Evolutionary conservation across 495 filamentous ascomycete genomes (phyloP).

Genomic region (Hyaloscypha finlandica): DNA sequence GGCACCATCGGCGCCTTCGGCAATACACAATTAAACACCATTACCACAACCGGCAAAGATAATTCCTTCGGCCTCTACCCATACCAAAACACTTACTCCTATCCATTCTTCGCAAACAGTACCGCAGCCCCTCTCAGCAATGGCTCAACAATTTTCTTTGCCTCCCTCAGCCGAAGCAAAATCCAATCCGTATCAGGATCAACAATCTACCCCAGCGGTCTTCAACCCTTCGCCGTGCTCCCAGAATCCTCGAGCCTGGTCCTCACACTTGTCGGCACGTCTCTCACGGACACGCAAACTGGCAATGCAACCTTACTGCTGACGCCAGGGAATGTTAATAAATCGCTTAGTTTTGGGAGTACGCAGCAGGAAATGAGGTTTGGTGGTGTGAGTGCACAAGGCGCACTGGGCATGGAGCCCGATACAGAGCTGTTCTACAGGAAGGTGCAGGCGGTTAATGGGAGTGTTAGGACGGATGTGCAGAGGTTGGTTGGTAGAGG

Average conservation of each 20-base stretch:
- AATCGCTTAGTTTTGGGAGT: conserved; percentile 8
- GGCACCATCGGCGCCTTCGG: conserved; percentile 58
- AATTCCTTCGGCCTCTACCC: conserved; percentile 39
- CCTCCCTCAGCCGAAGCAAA: conserved; percentile 60
- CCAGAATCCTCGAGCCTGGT: conserved; percentile 29
- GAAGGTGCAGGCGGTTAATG: conserved; percentile 53
- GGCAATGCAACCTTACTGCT: conserved; percentile 51
- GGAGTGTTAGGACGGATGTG: conserved; percentile 41
- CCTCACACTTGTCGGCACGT: conserved; percentile 39
- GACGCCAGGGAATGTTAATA: conserved; percentile 20
- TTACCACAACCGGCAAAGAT: conserved; percentile 60
- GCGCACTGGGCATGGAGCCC: conserved; percentile 23
- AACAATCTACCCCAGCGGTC: conserved; percentile 59
- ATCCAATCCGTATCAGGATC: conserved; percentile 50
- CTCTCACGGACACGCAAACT: conserved; percentile 51
- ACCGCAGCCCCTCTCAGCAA: conserved; percentile 44
- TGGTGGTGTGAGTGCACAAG: conserved; percentile 13
- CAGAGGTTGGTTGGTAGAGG: conserved; percentile 23
- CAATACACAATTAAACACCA: conserved; percentile 60
- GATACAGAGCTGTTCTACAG: conserved; percentile 47
- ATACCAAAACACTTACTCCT: conserved; percentile 54
- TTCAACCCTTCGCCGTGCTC: conserved; percentile 48
- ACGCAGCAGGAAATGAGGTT: conserved; percentile 3
- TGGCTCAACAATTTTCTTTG: conserved; percentile 60
- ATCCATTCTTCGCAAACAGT: conserved; percentile 65